A percentile compares a stretch with the other conserved stretches of the same genome.
These are phyloP conservation scores for Dentipellis sp. DNA, from an alignment of 768 basidiomycete species.

Conservation along the genomic window DNA sequence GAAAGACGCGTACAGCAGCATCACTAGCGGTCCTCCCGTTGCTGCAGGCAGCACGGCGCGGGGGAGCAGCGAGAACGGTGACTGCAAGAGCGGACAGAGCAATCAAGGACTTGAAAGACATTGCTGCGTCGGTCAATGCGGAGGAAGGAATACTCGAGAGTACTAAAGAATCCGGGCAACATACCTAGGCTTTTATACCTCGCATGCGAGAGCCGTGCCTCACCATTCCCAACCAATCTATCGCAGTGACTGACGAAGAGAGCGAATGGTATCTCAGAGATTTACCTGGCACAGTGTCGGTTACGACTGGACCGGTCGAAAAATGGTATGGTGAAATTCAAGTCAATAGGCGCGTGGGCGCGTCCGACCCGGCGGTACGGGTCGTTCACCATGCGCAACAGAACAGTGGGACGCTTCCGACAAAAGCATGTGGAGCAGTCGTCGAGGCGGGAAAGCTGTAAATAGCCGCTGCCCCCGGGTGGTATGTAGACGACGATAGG, in stretches of 20 bases:
- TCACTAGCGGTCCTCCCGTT: conserved; percentile 11
- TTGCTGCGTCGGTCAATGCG: neutral
- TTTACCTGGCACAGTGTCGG: too few relatives aligned
- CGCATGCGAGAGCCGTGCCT: too few relatives aligned
- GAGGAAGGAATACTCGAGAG: too few relatives aligned
- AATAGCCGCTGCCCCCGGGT: neutral
- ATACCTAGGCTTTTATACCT: too few relatives aligned
- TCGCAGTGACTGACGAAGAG: too few relatives aligned
- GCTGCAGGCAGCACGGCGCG: conserved; percentile 10
- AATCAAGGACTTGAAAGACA: neutral
- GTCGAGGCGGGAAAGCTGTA: neutral
- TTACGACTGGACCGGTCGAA: neutral
- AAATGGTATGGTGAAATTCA: neutral
- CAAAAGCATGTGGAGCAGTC: neutral
- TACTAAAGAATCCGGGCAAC: too few relatives aligned
- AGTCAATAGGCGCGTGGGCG: neutral
- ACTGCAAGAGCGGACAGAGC: conserved; percentile 6
- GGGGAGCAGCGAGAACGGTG: conserved; percentile 7
- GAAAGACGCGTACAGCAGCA: conserved; percentile 2
- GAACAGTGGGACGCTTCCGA: neutral
- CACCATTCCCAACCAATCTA: too few relatives aligned
- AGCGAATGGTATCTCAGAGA: too few relatives aligned
- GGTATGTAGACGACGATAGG: too few relatives aligned
- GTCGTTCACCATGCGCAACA: neutral
- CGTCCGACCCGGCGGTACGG: too few relatives aligned